Evolutionary conservation across 495 filamentous ascomycete genomes (phyloP).

Genomic region (Mycothermus thermophilus): DNA sequence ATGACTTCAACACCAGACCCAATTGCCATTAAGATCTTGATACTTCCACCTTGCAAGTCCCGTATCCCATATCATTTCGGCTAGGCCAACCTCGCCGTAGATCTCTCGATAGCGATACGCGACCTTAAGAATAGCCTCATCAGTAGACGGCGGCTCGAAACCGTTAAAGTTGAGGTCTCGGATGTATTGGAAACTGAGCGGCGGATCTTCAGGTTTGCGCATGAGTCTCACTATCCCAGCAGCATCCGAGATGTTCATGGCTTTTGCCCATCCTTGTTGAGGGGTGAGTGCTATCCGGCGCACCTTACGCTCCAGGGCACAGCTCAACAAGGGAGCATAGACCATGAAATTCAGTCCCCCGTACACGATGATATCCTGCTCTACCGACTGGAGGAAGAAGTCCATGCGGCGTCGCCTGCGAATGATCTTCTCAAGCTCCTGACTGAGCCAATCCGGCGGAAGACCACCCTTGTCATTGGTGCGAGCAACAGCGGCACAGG

Average conservation of each 20-base stretch:
- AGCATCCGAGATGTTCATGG: not conserved
- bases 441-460: not conserved
- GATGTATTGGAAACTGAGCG: not conserved
- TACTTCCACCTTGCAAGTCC: not conserved
- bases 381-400: constrained; percentile 2
- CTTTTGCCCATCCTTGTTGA: not conserved
- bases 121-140: not conserved
- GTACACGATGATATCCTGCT: constrained; percentile 3
- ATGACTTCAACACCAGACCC: constrained; percentile 3
- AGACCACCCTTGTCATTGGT: not conserved
- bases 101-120: not conserved
- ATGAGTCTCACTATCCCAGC: not conserved
- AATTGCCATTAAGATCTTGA: not conserved
- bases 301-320: constrained; percentile 1
- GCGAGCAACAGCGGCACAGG: not conserved
- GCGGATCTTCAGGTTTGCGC: not conserved
- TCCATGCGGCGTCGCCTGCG: not conserved
- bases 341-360: constrained; percentile 1
- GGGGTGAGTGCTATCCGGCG: not conserved
- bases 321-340: not conserved
- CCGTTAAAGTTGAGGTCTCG: constrained; percentile 1
- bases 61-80: constrained; percentile 2
- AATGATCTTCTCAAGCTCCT: not conserved
- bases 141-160: not conserved
- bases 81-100: not conserved